Conservation (phyloP, 805 yeast species). For the Wickerhamia fluorescens region DNA sequence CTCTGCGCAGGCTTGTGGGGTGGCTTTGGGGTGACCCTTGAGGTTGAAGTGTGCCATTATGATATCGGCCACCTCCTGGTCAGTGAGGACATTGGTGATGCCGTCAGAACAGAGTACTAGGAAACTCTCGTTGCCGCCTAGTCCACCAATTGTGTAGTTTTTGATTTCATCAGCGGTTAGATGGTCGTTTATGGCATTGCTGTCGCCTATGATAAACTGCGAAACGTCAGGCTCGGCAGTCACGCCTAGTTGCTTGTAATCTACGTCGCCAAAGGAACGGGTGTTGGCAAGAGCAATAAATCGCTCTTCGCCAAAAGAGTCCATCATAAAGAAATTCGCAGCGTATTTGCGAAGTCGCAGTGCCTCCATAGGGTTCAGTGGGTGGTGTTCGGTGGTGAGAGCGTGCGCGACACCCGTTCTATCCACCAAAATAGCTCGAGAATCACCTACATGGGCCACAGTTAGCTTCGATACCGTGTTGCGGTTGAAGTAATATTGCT, state of each 20-base stretch:
- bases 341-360: slow-evolving; percentile 59
- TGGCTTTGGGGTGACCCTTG: slow-evolving; percentile 61
- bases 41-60: slow-evolving; percentile 61
- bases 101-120: slow-evolving; percentile 84
- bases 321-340: slow-evolving; percentile 61
- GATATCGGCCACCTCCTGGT: slow-evolving; percentile 88
- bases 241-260: slow-evolving; percentile 76
- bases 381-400: slow-evolving; percentile 79
- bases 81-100: slow-evolving; percentile 68
- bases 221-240: slow-evolving; percentile 87
- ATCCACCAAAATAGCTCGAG: slow-evolving; percentile 82
- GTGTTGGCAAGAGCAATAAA: slow-evolving; percentile 84
- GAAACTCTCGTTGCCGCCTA: slow-evolving; percentile 86
- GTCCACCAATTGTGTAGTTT: slow-evolving; percentile 29
- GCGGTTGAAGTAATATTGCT: slow-evolving; percentile 54
- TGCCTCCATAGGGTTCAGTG: slow-evolving; percentile 73
- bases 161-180: slow-evolving; percentile 32
- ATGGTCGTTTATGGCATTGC: slow-evolving; percentile 21
- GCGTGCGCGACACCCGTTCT: slow-evolving; percentile 71
- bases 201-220: slow-evolving; percentile 61
- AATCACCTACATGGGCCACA: slow-evolving; percentile 90
- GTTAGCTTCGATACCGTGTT: slow-evolving; percentile 59
- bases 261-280: slow-evolving; percentile 84
- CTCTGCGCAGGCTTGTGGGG: slow-evolving; percentile 80
- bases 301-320: slow-evolving; percentile 89